Conservation (phyloP, 805 yeast genomes). For the Starmerella floricola region DNA sequence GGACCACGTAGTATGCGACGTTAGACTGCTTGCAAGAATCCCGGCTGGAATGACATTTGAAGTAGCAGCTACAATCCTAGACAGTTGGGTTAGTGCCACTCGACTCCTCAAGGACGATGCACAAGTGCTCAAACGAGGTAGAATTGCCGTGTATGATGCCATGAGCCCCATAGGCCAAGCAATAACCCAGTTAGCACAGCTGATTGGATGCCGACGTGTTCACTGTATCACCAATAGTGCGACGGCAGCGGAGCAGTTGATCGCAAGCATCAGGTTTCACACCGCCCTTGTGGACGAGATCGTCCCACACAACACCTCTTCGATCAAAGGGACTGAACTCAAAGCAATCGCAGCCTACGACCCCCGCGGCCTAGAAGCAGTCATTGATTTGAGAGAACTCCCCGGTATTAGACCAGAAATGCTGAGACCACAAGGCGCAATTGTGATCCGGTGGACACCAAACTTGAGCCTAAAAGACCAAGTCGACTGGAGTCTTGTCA, state of each 20-base stretch:
- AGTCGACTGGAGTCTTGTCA: conserved; percentile 8
- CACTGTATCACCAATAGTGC: conserved; percentile 26
- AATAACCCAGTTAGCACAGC: conserved; percentile 31
- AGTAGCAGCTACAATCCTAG: conserved; percentile 29
- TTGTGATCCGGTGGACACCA: conserved; percentile 16
- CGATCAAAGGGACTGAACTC: background rate
- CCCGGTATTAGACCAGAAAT: conserved; percentile 21
- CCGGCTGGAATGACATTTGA: conserved; percentile 23
- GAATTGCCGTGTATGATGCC: conserved; percentile 30
- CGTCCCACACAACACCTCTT: conserved; percentile 16
- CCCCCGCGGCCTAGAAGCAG: conserved; percentile 25
- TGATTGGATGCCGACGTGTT: conserved; percentile 28
- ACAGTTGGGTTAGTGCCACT: conserved; percentile 31
- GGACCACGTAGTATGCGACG: conserved; percentile 27
- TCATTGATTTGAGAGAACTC: conserved; percentile 25
- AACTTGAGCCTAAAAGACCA: too few species aligned
- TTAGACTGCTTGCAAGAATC: conserved; percentile 21
- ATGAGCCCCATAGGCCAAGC: conserved; percentile 30
- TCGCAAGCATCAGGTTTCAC: conserved; percentile 14
- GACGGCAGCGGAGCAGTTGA: conserved; percentile 22
- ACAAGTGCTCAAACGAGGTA: conserved; percentile 24
- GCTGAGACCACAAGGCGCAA: conserved; percentile 24
- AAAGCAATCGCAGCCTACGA: conserved; percentile 15
- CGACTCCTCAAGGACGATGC: conserved; percentile 28
- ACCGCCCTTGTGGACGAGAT: conserved; percentile 23